Conservation (phyloP, 257 asterid genomes). For the Buddleja alternifolia region DNA sequence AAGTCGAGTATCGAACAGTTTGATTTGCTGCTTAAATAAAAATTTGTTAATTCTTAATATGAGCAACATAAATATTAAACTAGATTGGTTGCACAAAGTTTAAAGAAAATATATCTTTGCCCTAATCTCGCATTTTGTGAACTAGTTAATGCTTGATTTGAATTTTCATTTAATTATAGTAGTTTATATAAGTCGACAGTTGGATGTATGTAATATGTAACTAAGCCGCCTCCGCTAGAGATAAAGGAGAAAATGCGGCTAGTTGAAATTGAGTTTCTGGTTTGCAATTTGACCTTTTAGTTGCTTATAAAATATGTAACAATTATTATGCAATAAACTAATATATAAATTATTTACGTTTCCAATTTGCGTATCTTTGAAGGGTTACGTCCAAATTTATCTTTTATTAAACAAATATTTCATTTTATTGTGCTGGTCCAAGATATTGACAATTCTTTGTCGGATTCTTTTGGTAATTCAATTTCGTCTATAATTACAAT, state of each 20-base stretch:
- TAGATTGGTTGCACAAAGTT: too few relatives aligned
- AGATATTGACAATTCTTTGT: neutral
- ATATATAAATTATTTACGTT: neutral
- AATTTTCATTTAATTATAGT: neutral
- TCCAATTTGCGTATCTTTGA: neutral
- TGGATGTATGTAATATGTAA: too few relatives aligned
- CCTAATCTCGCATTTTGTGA: too few relatives aligned
- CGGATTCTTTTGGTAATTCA: neutral
- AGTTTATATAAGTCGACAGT: neutral
- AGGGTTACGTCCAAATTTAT: slow-evolving; percentile 13
- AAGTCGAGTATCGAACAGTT: too few relatives aligned
- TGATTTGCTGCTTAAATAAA: too few relatives aligned
- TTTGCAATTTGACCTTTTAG: neutral
- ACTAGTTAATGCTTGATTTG: neutral
- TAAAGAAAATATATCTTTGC: neutral
- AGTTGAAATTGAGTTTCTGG: neutral
- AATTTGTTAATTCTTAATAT: too few relatives aligned
- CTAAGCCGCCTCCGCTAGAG: neutral
- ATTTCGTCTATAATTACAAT: neutral
- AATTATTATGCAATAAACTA: neutral
- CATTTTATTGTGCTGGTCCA: neutral
- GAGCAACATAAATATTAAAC: too few relatives aligned
- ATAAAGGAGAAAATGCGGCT: neutral
- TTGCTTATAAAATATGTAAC: too few relatives aligned
- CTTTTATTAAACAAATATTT: neutral